Percentiles rank a stretch among this genome's conserved stretches.
phyloP scores from a whole-genome alignment of 805 yeast species.

The Saccharomycopsis javanensis region DNA sequence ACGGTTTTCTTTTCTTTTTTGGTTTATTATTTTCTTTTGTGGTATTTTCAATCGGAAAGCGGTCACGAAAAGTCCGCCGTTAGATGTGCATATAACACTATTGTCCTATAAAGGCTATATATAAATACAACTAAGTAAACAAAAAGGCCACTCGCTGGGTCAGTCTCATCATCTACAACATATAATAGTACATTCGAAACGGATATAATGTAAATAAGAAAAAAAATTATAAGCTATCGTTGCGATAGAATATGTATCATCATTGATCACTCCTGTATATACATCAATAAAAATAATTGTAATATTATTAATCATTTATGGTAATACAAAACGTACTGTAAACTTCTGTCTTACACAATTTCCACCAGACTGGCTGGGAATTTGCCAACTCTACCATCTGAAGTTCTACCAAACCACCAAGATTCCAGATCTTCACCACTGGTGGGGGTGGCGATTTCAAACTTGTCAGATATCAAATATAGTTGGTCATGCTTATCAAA shows the following conservation, averaged over 20 bases:
- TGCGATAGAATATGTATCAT: too few relatives aligned
- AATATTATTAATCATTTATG: too few relatives aligned
- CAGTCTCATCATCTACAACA: neutral
- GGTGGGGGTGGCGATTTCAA: neutral
- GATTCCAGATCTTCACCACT: neutral
- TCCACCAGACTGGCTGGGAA: conserved; percentile 9
- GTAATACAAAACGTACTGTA: too few relatives aligned
- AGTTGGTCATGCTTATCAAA: conserved; percentile 11
- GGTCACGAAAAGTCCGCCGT: neutral
- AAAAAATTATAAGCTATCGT: too few relatives aligned
- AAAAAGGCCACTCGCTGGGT: neutral
- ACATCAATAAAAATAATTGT: too few relatives aligned
- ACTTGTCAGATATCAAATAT: conserved; percentile 4
- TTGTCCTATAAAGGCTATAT: neutral
- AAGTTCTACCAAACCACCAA: conserved; percentile 15
- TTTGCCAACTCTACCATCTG: conserved; percentile 17
- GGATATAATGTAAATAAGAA: neutral
- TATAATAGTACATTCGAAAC: neutral
- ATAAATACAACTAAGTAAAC: neutral
- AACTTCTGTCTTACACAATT: too few relatives aligned
- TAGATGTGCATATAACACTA: neutral
- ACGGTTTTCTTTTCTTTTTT: neutral
- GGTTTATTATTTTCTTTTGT: neutral
- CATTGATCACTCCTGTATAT: too few relatives aligned
- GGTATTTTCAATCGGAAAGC: neutral